phyloP scores from a whole-genome alignment of 192 early-diverging fungal species.

The Backusella morwellensis region DNA sequence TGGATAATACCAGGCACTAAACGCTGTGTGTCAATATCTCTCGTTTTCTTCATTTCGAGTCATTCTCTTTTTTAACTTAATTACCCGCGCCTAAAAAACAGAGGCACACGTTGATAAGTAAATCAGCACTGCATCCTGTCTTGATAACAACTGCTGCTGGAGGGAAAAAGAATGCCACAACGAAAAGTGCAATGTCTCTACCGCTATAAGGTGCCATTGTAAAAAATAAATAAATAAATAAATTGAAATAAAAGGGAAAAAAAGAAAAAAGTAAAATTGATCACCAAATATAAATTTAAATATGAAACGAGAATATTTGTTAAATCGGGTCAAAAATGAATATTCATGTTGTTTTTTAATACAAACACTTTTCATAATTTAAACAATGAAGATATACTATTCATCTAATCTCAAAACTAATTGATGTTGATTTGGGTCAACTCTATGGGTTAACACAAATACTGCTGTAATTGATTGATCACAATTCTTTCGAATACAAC shows the following conservation, averaged over 20 bases:
- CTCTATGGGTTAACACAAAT: no score
- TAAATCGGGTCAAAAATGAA: no score
- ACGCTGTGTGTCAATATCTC: neutral
- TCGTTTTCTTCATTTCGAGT: no score
- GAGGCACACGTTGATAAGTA: conserved; percentile 62
- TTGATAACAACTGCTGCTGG: conserved; percentile 59
- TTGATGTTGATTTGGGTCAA: no score
- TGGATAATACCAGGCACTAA: conserved; percentile 63
- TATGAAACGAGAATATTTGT: no score
- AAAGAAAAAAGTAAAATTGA: neutral
- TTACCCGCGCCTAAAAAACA: conserved; percentile 51
- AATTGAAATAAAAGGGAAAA: neutral
- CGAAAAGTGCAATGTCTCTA: conserved; percentile 47
- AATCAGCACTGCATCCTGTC: conserved; percentile 53
- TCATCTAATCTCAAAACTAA: no score
- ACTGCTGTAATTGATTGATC: no score
- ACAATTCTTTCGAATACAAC: no score
- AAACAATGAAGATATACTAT: no score
- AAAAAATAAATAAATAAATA: conserved; percentile 2
- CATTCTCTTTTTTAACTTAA: neutral
- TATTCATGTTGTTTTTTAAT: no score
- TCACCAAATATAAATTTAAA: no score
- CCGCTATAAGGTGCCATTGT: conserved; percentile 31
- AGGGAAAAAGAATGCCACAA: conserved; percentile 50
- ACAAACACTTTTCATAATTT: no score